Evolutionary conservation across 2,329 filamentous ascomycete genomes (phyloP), one percentile per base, ranked within the genome.

Genomic region (Penicillium capsulatum): DNA sequence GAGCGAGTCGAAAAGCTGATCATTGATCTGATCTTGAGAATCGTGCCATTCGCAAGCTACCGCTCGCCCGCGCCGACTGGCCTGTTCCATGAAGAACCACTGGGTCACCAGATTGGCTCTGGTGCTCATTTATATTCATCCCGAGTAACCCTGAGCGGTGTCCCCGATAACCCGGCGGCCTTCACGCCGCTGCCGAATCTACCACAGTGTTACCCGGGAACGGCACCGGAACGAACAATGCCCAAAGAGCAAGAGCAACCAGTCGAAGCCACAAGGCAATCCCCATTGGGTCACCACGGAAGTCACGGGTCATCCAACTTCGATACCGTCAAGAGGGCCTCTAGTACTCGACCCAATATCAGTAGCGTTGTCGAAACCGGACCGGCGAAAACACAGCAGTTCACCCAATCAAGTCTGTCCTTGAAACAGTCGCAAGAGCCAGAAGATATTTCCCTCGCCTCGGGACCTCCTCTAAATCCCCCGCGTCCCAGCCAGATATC

Each of bases 1-100:
- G 28, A 48, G 3, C 40, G 43, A 19, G 47, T 36, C 14, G 60
- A 64, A 44, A 50, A 36, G 11, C 42, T 36, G 4, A 51, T 58
- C 9, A 41, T 55, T 15, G 31, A 51, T 3, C 32, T 57, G 16
- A 37, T 61, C 15, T 9, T 55, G 5, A 34, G 40, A 1, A 47
- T 55, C 16, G 37, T 52, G 6, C 51, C 51, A 13, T 44, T 43
- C 6, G 38, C 49, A 10, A 32, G 40, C 14, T 47, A 44, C 31
- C 47, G 34, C n/a, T 48, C 50, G 2, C 42, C 45, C 3, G 41
- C 39, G 10, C 33, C 27, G 29, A 44, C 22, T n/a, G 13, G 17
- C 19, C 26, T 17, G 11, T 17, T 27, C 8, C 9, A n/a, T n/a
- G 17, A 29, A 24, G 24, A 29, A 30, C n/a, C 16, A 27, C 24